Base-by-base conservation (phyloP, 2,329 filamentous ascomycete species). In the Epichloe sibirici region DNA sequence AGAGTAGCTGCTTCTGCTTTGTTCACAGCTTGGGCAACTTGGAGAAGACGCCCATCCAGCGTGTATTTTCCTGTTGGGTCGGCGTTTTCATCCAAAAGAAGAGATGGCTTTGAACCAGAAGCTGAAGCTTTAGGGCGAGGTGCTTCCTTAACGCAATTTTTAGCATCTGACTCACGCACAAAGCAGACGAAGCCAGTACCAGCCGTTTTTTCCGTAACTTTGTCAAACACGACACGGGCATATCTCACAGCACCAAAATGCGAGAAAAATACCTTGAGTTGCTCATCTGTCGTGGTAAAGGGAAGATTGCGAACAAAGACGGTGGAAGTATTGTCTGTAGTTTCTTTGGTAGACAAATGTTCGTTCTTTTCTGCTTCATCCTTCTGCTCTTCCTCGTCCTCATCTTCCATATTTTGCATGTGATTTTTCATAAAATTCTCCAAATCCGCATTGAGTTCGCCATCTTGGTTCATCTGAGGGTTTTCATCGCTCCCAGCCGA, bases 101-200 rank as follows among this genome's bases (percentile, higher is more conserved):
- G 81, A 0, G 93, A 97, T 57, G 85, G 85, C 61, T 87, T 86
- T 56, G 79, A 70, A 15, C 74, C 69, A n/a, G 73, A 64, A 9
- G 69, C 58, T 1, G 70, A 61, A 21, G 74, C 69, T 54, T 75
- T 70, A 34, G 73, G 68, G 28, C 78, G 80, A 0, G 93, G 93
- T 2, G 90, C 87, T 13, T 74, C 77, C 57, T 82, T 84, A 56
- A 96, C 74, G 65, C 93, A 97, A 21, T 75, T 68, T 63, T 84
- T 82, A 58, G 85, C 88, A 63, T 95, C 88, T 21, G 85, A 80
- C 39, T 75, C 71, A 48, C 85, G 83, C 69, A 84, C 85, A 71
- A 98, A 98, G 71, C 89, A 95, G 34, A 97, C 91, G 63, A 98
- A 98, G 4, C 86, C 93, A 35, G 91, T 97, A 28, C 93, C 93